Percentiles rank a stretch among this genome's conserved stretches.
Conservation (phyloP, 257 asterid genomes). For the Cinchona pubescens region DNA sequence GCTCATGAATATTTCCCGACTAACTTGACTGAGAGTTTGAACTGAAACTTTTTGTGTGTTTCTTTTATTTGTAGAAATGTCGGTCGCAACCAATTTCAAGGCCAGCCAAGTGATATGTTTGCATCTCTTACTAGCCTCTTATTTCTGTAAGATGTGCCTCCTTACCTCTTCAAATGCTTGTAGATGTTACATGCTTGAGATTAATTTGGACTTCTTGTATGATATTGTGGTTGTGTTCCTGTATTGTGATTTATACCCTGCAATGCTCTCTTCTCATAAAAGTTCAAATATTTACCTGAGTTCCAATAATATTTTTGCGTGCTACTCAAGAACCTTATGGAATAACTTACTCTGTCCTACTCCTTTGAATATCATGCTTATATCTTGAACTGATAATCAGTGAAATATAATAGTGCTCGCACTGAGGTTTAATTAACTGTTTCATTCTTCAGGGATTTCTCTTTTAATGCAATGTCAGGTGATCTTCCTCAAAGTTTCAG, state of each 20-base stretch:
- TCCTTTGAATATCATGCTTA: not conserved
- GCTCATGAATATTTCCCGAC: not conserved
- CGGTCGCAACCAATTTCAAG: conserved; percentile 70
- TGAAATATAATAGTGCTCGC: not conserved
- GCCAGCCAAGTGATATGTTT: conserved; percentile 53
- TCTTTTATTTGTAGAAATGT: conserved; percentile 50
- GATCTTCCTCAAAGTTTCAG: conserved; percentile 76
- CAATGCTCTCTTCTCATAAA: not conserved
- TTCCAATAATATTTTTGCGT: not conserved
- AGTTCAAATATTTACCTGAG: not conserved
- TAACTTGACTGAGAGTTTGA: not conserved
- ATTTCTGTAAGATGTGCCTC: conserved; percentile 57
- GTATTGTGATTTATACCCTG: not conserved
- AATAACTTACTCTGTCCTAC: not conserved
- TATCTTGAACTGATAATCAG: not conserved
- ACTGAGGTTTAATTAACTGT: conserved; percentile 13
- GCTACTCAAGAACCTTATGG: not conserved
- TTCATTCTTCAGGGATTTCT: conserved; percentile 69
- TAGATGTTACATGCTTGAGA: not conserved
- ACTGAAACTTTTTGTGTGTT: not conserved
- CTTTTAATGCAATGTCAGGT: conserved; percentile 66
- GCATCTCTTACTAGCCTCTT: conserved; percentile 58
- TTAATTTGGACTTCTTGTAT: not conserved
- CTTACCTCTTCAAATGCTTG: conserved; percentile 5
- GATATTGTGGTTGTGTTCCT: conserved; percentile 2